Percentiles rank a stretch among this genome's conserved stretches.
These are phyloP conservation scores for Kondoa subrosea DNA, from an alignment of 768 basidiomycete species.

Conservation along the genomic window DNA sequence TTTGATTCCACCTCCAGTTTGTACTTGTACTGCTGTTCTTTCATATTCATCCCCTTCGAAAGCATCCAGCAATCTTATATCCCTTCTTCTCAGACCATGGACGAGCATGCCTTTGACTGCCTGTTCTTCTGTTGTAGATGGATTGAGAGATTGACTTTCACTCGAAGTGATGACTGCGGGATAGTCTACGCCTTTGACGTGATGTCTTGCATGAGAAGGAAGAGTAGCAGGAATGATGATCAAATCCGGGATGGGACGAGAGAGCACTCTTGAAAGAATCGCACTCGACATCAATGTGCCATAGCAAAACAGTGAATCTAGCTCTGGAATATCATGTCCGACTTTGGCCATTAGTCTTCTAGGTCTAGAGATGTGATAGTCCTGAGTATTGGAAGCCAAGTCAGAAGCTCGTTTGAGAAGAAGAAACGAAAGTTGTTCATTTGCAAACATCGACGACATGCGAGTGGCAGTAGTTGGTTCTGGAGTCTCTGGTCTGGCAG, in stretches of 20 bases:
- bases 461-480: conserved; percentile 55
- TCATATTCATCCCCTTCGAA: not conserved
- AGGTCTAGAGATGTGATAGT: not conserved
- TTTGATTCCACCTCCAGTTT: not conserved
- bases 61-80: not conserved
- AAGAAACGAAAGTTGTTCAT: not conserved
- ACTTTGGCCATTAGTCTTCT: not conserved
- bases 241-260: not conserved
- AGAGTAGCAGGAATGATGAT: not conserved
- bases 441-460: conserved; percentile 20
- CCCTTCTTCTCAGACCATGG: not conserved
- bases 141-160: not conserved
- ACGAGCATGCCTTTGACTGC: not conserved
- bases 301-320: not conserved
- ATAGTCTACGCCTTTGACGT: not conserved
- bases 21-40: not conserved
- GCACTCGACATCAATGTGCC: not conserved
- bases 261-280: not conserved
- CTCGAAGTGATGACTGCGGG: not conserved
- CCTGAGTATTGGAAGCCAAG: not conserved
- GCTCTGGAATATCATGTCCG: not conserved
- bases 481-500: conserved; percentile 60
- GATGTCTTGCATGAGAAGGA: not conserved
- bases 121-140: not conserved
- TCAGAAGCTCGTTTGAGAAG: not conserved